Conservation (phyloP, 768 basidiomycete species). For the Leucogyrophana mollusca region DNA sequence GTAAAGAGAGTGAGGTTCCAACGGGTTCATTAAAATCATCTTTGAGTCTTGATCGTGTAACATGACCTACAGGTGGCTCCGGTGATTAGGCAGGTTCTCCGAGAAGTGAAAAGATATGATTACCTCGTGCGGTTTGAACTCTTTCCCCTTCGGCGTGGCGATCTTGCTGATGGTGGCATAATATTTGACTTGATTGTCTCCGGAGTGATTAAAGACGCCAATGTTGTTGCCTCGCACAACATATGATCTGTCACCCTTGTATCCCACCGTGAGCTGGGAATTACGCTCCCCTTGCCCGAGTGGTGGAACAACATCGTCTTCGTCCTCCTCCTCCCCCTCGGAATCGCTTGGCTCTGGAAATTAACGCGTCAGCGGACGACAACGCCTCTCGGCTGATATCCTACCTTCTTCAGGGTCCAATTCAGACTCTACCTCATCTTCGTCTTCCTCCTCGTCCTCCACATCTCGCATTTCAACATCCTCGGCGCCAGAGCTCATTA, state of each 20-base stretch:
- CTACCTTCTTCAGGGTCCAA: slow-evolving; percentile 65
- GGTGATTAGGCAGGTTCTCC: slow-evolving; percentile 5
- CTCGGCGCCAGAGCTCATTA: slow-evolving; percentile 69
- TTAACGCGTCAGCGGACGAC: slow-evolving; percentile 3
- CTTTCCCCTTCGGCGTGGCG: slow-evolving; percentile 73
- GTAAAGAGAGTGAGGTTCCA: slow-evolving; percentile 78
- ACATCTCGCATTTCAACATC: slow-evolving; percentile 88
- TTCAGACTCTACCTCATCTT: slow-evolving; percentile 72
- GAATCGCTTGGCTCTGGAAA: slow-evolving; percentile 41
- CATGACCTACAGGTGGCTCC: slow-evolving; percentile 67
- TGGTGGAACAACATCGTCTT: slow-evolving; percentile 39
- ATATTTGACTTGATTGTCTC: slow-evolving; percentile 74
- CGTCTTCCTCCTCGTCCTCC: slow-evolving; percentile 73
- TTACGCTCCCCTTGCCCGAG: slow-evolving; percentile 66
- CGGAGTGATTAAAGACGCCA: slow-evolving; percentile 81
- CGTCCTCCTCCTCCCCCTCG: slow-evolving; percentile 40
- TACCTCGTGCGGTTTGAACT: slow-evolving; percentile 86
- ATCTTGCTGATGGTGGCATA: slow-evolving; percentile 85
- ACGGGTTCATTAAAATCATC: slow-evolving; percentile 90
- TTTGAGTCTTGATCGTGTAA: slow-evolving; percentile 94
- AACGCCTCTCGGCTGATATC: slow-evolving; percentile 3
- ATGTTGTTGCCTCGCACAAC: slow-evolving; percentile 92
- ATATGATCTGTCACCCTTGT: slow-evolving; percentile 93
- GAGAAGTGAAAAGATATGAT: slow-evolving; percentile 13
- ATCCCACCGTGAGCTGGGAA: slow-evolving; percentile 89